Evolutionary conservation across 164 flowering plant species (phyloP).

Genomic region (Echeveria elegans): DNA sequence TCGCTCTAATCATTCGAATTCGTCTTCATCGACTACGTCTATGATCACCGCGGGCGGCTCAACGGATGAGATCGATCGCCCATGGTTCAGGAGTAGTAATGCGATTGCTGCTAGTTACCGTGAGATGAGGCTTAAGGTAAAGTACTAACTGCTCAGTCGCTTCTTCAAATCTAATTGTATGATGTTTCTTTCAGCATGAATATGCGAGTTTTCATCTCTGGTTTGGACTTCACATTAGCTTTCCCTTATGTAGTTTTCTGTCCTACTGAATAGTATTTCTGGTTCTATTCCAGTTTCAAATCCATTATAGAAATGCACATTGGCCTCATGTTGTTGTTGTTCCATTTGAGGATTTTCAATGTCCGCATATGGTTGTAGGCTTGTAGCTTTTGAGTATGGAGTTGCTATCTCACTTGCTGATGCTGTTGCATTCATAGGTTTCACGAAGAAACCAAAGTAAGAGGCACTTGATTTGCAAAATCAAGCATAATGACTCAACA

Average conservation of each 20-base stretch:
- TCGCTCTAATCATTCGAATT: constrained; percentile 17
- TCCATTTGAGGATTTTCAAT: too few relatives aligned
- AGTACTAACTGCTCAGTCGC: not conserved
- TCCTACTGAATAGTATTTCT: not conserved
- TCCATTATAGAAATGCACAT: too few relatives aligned
- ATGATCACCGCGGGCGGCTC: constrained; percentile 19
- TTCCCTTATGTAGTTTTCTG: not conserved
- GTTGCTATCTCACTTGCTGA: not conserved
- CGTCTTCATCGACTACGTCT: constrained; percentile 18
- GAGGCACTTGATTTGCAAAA: constrained; percentile 15
- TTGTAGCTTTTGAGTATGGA: not conserved
- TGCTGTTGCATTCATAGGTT: constrained; percentile 18
- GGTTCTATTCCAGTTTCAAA: not conserved
- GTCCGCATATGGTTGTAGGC: too few relatives aligned
- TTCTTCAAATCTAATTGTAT: not conserved
- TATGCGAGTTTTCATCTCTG: not conserved
- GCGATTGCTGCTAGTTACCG: constrained; percentile 4
- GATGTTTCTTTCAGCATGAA: not conserved
- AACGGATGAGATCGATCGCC: constrained; percentile 15
- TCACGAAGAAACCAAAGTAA: constrained; percentile 33
- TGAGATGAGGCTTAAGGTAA: constrained; percentile 33
- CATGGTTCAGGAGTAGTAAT: constrained; percentile 10
- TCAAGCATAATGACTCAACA: constrained; percentile 9
- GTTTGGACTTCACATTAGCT: not conserved
- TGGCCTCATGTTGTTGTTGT: too few relatives aligned